Conservation (phyloP, 139 green algal genomes). For the Marvania coccoides region DNA sequence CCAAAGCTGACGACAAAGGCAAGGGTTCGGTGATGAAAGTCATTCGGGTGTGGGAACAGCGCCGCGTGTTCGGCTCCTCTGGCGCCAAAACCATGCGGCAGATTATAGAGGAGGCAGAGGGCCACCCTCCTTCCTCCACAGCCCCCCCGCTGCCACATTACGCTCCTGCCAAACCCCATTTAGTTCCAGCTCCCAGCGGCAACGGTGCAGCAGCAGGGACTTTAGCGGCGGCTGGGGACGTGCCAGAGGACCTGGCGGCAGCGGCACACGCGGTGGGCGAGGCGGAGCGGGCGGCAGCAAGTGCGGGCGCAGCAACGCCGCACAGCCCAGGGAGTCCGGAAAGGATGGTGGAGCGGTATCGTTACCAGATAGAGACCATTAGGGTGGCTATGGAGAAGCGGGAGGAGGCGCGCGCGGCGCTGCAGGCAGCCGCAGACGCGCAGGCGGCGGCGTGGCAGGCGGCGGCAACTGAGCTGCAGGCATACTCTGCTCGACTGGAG, state of each 20-base stretch:
- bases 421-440: not conserved
- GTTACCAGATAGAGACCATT: not conserved
- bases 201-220: not conserved
- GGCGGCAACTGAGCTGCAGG: not conserved
- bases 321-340: not conserved
- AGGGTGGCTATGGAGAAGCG: not conserved
- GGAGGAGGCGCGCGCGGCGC: not conserved
- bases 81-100: conserved; percentile 18
- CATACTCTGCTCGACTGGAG: not conserved
- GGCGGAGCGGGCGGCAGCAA: not conserved
- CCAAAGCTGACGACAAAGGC: conserved; percentile 31
- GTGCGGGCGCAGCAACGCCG: not conserved
- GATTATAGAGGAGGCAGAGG: conserved; percentile 14
- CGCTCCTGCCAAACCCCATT: not conserved
- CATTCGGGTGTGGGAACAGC: conserved; percentile 47
- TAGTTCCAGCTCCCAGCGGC: not conserved
- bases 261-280: not conserved
- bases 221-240: not conserved
- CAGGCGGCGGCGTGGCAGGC: not conserved
- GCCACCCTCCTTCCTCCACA: no score
- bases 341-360: not conserved
- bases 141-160: not conserved
- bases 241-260: not conserved
- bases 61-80: conserved; percentile 26
- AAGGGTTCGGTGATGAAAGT: conserved; percentile 14